These are phyloP conservation scores for Camelina hispida DNA, from an alignment of 345 rosid genomes.

Conservation along the genomic window DNA sequence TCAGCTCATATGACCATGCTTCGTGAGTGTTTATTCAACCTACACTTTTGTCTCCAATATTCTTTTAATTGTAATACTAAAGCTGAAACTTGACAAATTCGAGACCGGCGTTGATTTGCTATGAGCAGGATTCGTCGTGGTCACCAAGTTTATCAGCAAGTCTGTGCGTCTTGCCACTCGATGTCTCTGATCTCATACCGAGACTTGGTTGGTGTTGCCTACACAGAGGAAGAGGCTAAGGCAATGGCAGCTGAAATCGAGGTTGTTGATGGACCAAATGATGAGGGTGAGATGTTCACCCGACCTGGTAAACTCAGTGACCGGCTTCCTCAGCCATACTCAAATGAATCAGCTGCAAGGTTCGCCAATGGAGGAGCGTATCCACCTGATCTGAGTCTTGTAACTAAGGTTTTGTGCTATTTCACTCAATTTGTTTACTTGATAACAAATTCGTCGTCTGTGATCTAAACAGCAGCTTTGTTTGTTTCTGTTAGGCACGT, in stretches of 20 bases:
- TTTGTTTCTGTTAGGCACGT: slow-evolving; percentile 74
- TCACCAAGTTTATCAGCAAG: slow-evolving; percentile 93
- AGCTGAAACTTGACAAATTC: background rate
- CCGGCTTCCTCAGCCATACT: slow-evolving; percentile 87
- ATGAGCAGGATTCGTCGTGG: slow-evolving; percentile 94
- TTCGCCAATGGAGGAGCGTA: slow-evolving; percentile 99
- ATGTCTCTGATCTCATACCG: slow-evolving; percentile 92
- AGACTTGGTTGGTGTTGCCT: slow-evolving; percentile 96
- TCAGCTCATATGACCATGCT: slow-evolving; percentile 95
- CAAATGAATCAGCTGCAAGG: slow-evolving; percentile 94
- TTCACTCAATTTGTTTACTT: slow-evolving; percentile 12
- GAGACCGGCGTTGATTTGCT: slow-evolving; percentile 22
- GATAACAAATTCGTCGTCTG: background rate
- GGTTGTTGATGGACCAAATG: slow-evolving; percentile 95
- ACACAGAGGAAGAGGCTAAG: slow-evolving; percentile 94
- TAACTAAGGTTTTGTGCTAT: slow-evolving; percentile 64
- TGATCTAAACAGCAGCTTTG: slow-evolving; percentile 22
- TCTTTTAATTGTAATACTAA: background rate
- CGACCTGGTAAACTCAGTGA: slow-evolving; percentile 98
- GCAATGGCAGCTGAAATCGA: slow-evolving; percentile 99
- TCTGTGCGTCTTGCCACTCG: slow-evolving; percentile 98
- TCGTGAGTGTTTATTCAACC: slow-evolving; percentile 65
- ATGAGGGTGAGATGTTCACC: slow-evolving; percentile 96
- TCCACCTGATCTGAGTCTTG: slow-evolving; percentile 97
- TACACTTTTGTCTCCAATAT: background rate